phyloP scores from a whole-genome alignment of 2,329 filamentous ascomycete genomes.

The Colletotrichum truncatum region DNA sequence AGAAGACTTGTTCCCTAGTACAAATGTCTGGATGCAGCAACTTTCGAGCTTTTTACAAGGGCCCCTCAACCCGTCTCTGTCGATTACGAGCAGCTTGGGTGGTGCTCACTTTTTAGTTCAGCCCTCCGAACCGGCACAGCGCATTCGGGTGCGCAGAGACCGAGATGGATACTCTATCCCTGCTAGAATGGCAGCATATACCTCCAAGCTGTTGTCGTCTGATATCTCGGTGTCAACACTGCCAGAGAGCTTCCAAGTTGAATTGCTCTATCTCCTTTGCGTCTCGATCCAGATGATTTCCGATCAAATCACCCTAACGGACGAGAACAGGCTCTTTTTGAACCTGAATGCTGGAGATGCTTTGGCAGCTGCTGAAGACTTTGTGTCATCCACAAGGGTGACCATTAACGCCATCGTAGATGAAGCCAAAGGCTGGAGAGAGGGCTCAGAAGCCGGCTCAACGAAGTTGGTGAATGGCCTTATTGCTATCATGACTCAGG shows the following conservation, averaged over 20 bases:
- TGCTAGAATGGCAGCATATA: slow-evolving; percentile 79
- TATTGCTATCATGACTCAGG: slow-evolving; percentile 53
- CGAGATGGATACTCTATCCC: slow-evolving; percentile 75
- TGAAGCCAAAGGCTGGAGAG: slow-evolving; percentile 48
- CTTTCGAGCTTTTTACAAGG: slow-evolving; percentile 64
- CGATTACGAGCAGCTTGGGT: slow-evolving; percentile 77
- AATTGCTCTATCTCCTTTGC: slow-evolving; percentile 61
- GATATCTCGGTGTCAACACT: slow-evolving; percentile 49
- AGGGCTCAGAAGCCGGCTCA: slow-evolving; percentile 41
- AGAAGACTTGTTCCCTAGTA: slow-evolving; percentile 69
- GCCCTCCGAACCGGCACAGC: slow-evolving; percentile 32
- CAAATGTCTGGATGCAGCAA: slow-evolving; percentile 71
- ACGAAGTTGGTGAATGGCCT: slow-evolving; percentile 51
- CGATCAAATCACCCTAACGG: slow-evolving; percentile 61
- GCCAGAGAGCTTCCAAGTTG: slow-evolving; percentile 52
- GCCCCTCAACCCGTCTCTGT: slow-evolving; percentile 69
- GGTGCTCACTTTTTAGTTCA: slow-evolving; percentile 74
- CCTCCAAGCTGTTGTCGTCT: slow-evolving; percentile 62
- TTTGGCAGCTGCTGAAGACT: slow-evolving; percentile 50
- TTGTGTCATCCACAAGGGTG: slow-evolving; percentile 51
- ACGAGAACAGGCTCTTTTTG: slow-evolving; percentile 57
- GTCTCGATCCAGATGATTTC: slow-evolving; percentile 60
- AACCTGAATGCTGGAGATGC: slow-evolving; percentile 46
- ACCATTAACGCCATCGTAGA: slow-evolving; percentile 45
- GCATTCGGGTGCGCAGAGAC: slow-evolving; percentile 62